These are phyloP conservation scores for Cnidoscolus chayamansa DNA, from an alignment of 441 rosid species.

Conservation along the genomic window DNA sequence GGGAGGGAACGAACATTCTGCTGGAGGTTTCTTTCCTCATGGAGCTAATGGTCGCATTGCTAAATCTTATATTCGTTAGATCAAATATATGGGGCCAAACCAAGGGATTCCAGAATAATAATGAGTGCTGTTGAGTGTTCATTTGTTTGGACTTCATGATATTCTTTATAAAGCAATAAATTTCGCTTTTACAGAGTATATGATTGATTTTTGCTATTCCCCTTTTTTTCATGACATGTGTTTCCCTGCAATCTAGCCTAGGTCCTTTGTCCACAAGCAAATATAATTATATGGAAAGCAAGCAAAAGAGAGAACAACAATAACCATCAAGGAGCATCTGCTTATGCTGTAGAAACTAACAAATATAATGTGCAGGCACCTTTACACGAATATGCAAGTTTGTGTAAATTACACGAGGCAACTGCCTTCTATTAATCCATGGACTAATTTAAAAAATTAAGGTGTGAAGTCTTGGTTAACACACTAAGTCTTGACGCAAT, in stretches of 20 bases:
- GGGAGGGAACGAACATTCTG: constrained; percentile 47
- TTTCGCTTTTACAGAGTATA: not conserved
- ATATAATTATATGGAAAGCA: too few species aligned
- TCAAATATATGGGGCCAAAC: not conserved
- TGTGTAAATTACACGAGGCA: not conserved
- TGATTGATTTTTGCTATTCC: not conserved
- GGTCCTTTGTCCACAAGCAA: not conserved
- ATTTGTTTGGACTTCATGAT: not conserved
- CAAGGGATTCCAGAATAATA: not conserved
- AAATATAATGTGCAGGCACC: too few species aligned
- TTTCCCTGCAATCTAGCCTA: not conserved
- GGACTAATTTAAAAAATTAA: not conserved
- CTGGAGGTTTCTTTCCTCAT: constrained; percentile 70
- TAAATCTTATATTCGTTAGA: constrained; percentile 20
- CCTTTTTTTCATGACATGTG: not conserved
- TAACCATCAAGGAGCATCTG: too few species aligned
- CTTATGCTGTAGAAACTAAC: too few species aligned
- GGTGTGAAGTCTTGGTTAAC: too few species aligned
- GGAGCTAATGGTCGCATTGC: constrained; percentile 60
- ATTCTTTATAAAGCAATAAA: constrained; percentile 6
- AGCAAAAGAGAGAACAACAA: too few species aligned
- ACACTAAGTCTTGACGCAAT: too few species aligned
- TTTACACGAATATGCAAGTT: too few species aligned
- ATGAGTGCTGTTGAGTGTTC: not conserved
- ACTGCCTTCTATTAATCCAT: not conserved